Conservation (phyloP, 2,329 filamentous ascomycete species). For the Nemania serpens region DNA sequence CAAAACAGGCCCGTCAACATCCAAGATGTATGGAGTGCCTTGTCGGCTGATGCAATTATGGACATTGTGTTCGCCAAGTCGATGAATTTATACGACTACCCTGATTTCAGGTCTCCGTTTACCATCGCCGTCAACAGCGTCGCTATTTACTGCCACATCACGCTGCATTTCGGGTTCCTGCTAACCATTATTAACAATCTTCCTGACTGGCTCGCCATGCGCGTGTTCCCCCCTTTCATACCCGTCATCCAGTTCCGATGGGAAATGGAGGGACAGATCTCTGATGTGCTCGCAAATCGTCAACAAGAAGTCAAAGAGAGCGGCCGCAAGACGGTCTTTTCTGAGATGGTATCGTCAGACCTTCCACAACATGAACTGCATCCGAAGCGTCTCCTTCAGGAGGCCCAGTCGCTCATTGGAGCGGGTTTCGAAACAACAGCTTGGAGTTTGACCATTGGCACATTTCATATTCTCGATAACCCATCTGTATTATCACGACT, state of each 20-base stretch:
- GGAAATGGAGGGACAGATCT: conserved; percentile 23
- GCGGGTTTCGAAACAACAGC: conserved; percentile 39
- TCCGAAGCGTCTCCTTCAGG: conserved; percentile 6
- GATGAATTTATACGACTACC: conserved; percentile 4
- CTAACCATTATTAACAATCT: conserved; percentile 12
- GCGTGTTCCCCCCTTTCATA: conserved; percentile 10
- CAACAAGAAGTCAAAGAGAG: not conserved
- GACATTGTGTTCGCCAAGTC: conserved; percentile 19
- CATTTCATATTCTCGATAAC: conserved; percentile 25
- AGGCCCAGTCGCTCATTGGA: conserved; percentile 24
- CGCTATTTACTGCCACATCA: conserved; percentile 11
- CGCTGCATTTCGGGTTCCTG: conserved; percentile 12
- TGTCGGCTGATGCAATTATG: conserved; percentile 20
- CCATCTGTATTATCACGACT: not conserved
- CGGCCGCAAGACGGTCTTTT: conserved; percentile 4
- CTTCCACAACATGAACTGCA: conserved; percentile 9
- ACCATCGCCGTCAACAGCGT: conserved; percentile 6
- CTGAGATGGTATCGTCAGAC: conserved; percentile 9
- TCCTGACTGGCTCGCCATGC: conserved; percentile 7
- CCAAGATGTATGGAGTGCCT: conserved; percentile 15
- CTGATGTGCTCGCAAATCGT: conserved; percentile 11
- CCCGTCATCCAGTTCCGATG: conserved; percentile 12
- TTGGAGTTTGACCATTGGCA: conserved; percentile 21
- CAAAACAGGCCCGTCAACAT: conserved; percentile 18
- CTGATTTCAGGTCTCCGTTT: conserved; percentile 18